Base-by-base conservation (phyloP, 1,284 basidiomycete species). In the Neonothopanus nambi region DNA sequence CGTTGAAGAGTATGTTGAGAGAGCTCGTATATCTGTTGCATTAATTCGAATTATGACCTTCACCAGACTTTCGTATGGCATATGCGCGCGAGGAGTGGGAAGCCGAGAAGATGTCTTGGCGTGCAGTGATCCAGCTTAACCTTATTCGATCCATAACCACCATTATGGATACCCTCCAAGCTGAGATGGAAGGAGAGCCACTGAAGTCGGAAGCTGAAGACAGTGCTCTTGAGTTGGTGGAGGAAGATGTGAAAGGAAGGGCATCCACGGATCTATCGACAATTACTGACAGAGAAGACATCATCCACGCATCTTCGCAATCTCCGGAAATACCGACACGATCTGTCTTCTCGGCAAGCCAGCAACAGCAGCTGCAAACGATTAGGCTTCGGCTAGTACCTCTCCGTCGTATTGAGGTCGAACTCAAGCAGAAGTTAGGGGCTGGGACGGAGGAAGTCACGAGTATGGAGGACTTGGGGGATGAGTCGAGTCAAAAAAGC, bases 51-150 rank as follows among this genome's bases (percentile, higher is more conserved):
- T 30, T 26, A 38, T 24, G 17, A 36, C 2, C 40, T 28, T 38
- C 20, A 30, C 40, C 43, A 81, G 75, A 77, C 56, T 78, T 81
- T 55, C 77, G 79, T 36, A 71, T 82, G 65, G 72, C 70, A 37
- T 82, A 81, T 50, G 78, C 80, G 0, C 72, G 69, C 15, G 68
- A 75, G 40, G 74, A 74, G 33, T 87, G 85, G 75, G 68, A 70
- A 26, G 67, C 71, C 0, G 85, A 87, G 59, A 81, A 80, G 41
- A 68, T 71, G 0, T 80, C 79, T 3, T 87, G 84, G 85, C 74
- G 82, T 15, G 70, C 81, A 1, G 81, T 87, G 56, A 80, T 87
- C 52, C 83, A 85, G 58, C 78, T 87, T 62, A 87, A 87, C 66
- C 77, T 87, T 60, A 75, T 85, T 49, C 78, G 80, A 23, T 80